Base-by-base conservation (phyloP, 2,329 filamentous ascomycete genomes). In the Fusarium beomiforme region DNA sequence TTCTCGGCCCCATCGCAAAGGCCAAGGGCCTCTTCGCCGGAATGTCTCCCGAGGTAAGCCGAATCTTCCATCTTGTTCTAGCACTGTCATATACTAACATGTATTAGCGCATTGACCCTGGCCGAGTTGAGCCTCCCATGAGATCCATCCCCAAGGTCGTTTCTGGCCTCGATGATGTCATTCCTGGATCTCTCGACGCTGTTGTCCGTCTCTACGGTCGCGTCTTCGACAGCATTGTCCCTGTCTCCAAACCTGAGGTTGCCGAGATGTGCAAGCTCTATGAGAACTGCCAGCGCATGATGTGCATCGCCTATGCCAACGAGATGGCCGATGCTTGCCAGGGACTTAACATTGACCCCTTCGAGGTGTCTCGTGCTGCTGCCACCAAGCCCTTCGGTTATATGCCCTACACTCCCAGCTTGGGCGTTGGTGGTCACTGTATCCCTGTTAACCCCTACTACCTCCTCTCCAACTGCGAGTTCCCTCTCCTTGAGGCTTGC, bases 181-280 rank as follows among this genome's bases (percentile, higher is more conserved):
- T 80, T 1, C 81, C 84, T 0, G 81, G 82, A 8, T 86, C 86
- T 0, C 76, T 86, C 5, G 70, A 80, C 3, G 77, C 79, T 10
- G 84, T 88, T 47, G 64, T 74, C 12, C 71, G 75, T 16, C 72
- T 87, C 6, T 88, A 88, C 71, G 76, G 77, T 1, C 73, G 73
- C 5, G 83, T 84, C 1, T 88, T 87, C 63, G 78, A 85, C 36
- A 75, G 71, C 0, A 77, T 88, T 4, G 79, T 87, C 6, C 80
- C 83, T 0, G 85, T 88, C 29, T 84, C 84, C 14, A 79, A 77
- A 46, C 85, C 86, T 1, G 86, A 88, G 68, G 85, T 87, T 2
- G 86, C 86, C 3, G 86, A 88, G 75, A 87, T 88, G 85, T 85
- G 82, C 58, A 88, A 88, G 77, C 77, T 88, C 11, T 88, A 87